Conservation (phyloP, 208 protist genomes). For the Crithidia brevicula region DNA sequence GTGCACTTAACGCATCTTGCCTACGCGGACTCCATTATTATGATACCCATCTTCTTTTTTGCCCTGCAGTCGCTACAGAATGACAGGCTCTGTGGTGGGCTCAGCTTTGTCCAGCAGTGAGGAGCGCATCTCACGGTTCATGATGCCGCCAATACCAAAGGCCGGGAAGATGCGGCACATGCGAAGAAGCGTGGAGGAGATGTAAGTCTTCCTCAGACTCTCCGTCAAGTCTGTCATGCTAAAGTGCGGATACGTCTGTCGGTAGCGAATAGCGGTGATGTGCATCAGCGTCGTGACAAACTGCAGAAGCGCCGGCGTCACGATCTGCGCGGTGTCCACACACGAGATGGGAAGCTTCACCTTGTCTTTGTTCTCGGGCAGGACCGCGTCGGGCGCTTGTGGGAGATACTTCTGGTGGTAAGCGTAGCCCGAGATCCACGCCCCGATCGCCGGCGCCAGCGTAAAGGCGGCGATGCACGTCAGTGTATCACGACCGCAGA, state of each 20-base stretch:
- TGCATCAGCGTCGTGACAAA: conserved; percentile 85
- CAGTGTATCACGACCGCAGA: conserved; percentile 76
- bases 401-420: conserved; percentile 62
- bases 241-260: conserved; percentile 87
- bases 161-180: conserved; percentile 85
- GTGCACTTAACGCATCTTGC: too few species aligned
- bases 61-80: neutral
- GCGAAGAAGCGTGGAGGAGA: conserved; percentile 74
- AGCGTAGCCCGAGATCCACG: conserved; percentile 58
- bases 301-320: conserved; percentile 78
- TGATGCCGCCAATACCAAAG: conserved; percentile 86
- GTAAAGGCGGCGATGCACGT: conserved; percentile 86
- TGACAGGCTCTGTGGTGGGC: conserved; percentile 16
- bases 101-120: conserved; percentile 72
- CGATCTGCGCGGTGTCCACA: conserved; percentile 69
- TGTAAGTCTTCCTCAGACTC: conserved; percentile 74
- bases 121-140: conserved; percentile 82
- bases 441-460: conserved; percentile 74
- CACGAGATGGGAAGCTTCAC: conserved; percentile 57
- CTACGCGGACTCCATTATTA: neutral
- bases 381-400: conserved; percentile 37
- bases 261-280: conserved; percentile 87
- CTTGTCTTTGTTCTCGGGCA: conserved; percentile 68
- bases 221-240: conserved; percentile 52
- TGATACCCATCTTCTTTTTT: too few species aligned